Evolutionary conservation across 139 green algal genomes (phyloP).

Genomic region (Coccomyxa sp.): DNA sequence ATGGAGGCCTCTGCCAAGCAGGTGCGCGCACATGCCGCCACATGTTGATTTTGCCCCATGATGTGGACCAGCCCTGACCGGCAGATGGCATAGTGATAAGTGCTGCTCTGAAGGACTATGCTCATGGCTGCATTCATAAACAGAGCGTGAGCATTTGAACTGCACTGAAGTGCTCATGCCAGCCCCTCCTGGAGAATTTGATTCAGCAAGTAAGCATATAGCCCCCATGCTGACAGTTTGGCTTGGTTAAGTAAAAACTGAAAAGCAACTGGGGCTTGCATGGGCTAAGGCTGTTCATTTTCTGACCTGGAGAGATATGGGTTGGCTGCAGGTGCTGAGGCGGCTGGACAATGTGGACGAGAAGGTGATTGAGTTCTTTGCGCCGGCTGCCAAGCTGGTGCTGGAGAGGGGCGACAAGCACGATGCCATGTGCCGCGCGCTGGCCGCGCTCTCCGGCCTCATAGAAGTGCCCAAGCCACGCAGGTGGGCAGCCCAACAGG

Average conservation of each 20-base stretch:
- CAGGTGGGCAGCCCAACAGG: background rate
- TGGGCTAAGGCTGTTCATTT: too few relatives aligned
- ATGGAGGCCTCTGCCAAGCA: conserved; percentile 52
- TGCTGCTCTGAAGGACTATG: background rate
- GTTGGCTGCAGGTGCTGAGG: conserved; percentile 41
- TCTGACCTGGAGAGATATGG: background rate
- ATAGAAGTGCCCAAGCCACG: conserved; percentile 61
- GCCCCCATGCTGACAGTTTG: too few relatives aligned
- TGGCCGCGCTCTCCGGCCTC: conserved; percentile 87
- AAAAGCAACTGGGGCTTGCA: too few relatives aligned
- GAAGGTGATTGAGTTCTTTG: conserved; percentile 78
- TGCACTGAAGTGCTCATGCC: too few relatives aligned
- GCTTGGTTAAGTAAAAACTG: too few relatives aligned
- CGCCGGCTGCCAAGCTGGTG: conserved; percentile 68
- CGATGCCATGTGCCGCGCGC: conserved; percentile 66
- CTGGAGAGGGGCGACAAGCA: conserved; percentile 51
- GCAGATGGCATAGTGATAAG: background rate
- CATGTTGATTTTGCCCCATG: conserved; percentile 62
- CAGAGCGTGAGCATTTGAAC: too few relatives aligned
- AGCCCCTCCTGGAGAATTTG: too few relatives aligned
- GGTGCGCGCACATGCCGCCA: conserved; percentile 22
- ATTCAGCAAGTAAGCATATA: too few relatives aligned
- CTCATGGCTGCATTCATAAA: background rate
- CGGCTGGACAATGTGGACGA: conserved; percentile 70
- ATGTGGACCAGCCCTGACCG: conserved; percentile 42